Percentiles rank a stretch among this genome's conserved stretches.
Evolutionary conservation across 805 yeast genomes (phyloP).

Genomic region (Limtongozyma cylindracea): DNA sequence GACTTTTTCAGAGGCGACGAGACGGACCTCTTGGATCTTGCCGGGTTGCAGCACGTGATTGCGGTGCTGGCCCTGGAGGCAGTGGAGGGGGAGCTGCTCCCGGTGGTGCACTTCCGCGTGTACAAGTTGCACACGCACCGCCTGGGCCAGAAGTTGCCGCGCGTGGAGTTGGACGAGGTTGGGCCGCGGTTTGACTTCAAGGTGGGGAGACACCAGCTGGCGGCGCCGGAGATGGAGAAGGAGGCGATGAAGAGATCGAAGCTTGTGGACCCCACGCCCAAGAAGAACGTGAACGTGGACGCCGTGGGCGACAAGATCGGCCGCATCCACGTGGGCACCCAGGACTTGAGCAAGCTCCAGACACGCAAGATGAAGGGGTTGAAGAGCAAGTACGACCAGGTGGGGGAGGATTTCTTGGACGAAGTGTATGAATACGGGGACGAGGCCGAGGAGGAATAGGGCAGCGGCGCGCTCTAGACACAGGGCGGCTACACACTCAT

Average conservation of each 20-base stretch:
- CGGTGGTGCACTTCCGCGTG: constrained; percentile 73
- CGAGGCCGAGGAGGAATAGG: constrained; percentile 8
- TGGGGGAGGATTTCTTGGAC: constrained; percentile 23
- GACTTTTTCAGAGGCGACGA: constrained; percentile 81
- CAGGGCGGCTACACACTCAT: constrained; percentile 98
- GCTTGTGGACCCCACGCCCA: constrained; percentile 56
- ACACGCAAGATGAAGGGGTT: constrained; percentile 98
- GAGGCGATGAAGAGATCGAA: constrained; percentile 68
- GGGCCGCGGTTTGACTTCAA: constrained; percentile 92
- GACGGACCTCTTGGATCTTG: constrained; percentile 69
- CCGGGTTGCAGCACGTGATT: constrained; percentile 82
- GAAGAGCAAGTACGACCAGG: constrained; percentile 66
- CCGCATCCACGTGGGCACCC: constrained; percentile 87
- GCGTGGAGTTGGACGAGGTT: constrained; percentile 83
- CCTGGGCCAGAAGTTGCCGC: constrained; percentile 73
- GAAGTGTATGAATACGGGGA: constrained; percentile 6
- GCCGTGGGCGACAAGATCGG: constrained; percentile 92
- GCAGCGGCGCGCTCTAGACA: too few species aligned
- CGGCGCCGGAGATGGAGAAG: constrained; percentile 72
- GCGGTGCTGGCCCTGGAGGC: constrained; percentile 52
- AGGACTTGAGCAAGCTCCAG: constrained; percentile 73
- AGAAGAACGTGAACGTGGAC: constrained; percentile 79
- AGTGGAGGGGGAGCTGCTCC: constrained; percentile 59
- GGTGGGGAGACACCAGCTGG: constrained; percentile 63
- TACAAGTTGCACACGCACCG: constrained; percentile 62